phyloP scores from a whole-genome alignment of 108 stramenopile genomes.

The Cyclostephanos invisitatus region DNA sequence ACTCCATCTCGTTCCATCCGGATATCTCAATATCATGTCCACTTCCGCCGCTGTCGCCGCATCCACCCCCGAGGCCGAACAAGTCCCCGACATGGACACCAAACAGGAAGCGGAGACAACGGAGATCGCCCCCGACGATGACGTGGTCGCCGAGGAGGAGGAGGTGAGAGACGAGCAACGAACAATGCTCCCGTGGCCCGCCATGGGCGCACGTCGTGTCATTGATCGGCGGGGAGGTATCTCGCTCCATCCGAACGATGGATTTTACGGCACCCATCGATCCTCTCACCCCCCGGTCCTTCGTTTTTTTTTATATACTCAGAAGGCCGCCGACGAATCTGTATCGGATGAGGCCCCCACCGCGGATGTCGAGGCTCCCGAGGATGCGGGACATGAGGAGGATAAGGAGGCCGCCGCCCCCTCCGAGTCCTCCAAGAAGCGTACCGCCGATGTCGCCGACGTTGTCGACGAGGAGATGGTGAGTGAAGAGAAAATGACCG shows the following conservation, averaged over 20 bases:
- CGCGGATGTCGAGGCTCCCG: constrained; percentile 3
- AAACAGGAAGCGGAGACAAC: background rate
- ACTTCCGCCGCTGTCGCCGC: background rate
- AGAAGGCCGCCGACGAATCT: background rate
- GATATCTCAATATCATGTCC: background rate
- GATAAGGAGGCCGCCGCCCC: constrained; percentile 15
- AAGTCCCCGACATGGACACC: background rate
- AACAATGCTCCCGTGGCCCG: no score
- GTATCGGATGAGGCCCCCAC: constrained; percentile 8
- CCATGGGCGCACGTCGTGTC: background rate
- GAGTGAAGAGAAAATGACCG: background rate
- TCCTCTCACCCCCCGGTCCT: background rate
- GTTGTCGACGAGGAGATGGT: constrained; percentile 5
- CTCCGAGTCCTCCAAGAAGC: constrained; percentile 1
- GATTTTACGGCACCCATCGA: no score
- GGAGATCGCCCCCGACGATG: background rate
- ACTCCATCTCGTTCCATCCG: background rate
- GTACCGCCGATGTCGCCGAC: background rate
- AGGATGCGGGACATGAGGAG: background rate
- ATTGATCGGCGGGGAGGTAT: background rate
- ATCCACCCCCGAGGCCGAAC: background rate
- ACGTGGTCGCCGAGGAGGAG: background rate
- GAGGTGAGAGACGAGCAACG: background rate
- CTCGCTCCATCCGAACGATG: background rate
- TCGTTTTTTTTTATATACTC: background rate